Percentiles rank a stretch among this genome's conserved stretches.
Conservation (phyloP, 2,329 filamentous ascomycete genomes). For the Aspergillus novofumigatus region DNA sequence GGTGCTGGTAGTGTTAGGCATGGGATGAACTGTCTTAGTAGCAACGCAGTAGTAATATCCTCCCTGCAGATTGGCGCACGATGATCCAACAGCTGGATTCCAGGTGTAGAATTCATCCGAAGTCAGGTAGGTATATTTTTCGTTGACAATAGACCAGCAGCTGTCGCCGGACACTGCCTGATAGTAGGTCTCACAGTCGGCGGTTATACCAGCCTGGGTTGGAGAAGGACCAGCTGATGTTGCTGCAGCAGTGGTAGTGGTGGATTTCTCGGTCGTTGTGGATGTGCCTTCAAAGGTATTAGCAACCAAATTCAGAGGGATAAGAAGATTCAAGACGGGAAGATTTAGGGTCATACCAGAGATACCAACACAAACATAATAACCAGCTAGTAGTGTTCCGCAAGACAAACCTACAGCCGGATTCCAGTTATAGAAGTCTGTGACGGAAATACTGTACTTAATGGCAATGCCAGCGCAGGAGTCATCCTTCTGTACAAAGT, state of each 20-base stretch:
- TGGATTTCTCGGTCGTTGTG: no score
- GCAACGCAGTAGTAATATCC: conserved; percentile 11
- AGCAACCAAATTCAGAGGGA: no score
- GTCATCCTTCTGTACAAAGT: no score
- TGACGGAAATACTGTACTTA: no score
- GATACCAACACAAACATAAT: no score
- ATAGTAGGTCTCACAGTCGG: conserved; percentile 14
- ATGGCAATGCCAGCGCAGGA: no score
- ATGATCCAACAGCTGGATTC: conserved; percentile 12
- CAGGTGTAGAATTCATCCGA: conserved; percentile 5
- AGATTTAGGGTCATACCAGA: no score
- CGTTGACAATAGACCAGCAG: conserved; percentile 10
- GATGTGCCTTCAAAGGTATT: no score
- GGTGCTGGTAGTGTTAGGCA: conserved; percentile 11
- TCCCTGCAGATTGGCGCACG: conserved; percentile 3
- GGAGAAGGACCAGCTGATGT: conserved; percentile 7
- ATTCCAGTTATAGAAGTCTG: no score
- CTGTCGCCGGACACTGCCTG: conserved; percentile 10
- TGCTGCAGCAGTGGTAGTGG: conserved; percentile 1
- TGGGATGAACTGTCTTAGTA: neutral
- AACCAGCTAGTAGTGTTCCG: no score
- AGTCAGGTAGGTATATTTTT: conserved; percentile 7
- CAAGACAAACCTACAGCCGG: no score
- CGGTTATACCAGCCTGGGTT: conserved; percentile 11
- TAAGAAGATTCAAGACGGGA: no score